A percentile compares a stretch with the other conserved stretches of the same genome.
phyloP scores from a whole-genome alignment of 2,329 filamentous ascomycete species.

The Colletotrichum spaethianum region DNA sequence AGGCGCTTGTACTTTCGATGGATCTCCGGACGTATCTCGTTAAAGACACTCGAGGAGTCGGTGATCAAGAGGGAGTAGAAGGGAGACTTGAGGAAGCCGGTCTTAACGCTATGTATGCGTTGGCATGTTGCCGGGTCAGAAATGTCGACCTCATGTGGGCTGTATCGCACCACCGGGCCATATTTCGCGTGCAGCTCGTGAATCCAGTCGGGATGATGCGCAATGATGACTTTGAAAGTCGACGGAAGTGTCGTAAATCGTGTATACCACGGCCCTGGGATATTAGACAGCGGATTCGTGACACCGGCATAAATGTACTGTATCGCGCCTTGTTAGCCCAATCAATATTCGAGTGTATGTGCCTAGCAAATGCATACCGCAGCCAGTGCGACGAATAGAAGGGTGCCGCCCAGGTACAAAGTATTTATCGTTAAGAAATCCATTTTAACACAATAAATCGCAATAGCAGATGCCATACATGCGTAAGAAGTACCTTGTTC shows the following conservation, averaged over 20 bases:
- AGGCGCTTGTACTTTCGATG: slow-evolving; percentile 56
- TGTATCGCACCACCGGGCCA: slow-evolving; percentile 33
- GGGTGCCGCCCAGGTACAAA: slow-evolving; percentile 11
- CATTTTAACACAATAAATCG: not conserved
- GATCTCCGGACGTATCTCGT: slow-evolving; percentile 18
- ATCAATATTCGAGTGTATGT: fast-evolving
- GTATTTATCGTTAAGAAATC: slow-evolving; percentile 21
- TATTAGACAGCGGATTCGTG: slow-evolving; percentile 22
- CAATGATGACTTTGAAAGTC: slow-evolving; percentile 11
- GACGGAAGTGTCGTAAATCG: slow-evolving; percentile 25
- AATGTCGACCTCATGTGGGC: slow-evolving; percentile 38
- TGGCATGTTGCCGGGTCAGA: slow-evolving; percentile 44
- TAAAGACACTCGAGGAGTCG: slow-evolving; percentile 35
- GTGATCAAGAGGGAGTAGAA: slow-evolving; percentile 36
- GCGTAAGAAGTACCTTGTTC: not conserved
- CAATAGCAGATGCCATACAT: too few species aligned
- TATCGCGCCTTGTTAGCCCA: not conserved
- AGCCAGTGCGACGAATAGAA: slow-evolving; percentile 10
- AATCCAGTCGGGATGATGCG: slow-evolving; percentile 26
- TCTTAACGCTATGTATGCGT: slow-evolving; percentile 48
- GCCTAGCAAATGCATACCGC: not conserved
- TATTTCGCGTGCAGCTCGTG: slow-evolving; percentile 31
- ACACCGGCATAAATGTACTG: slow-evolving; percentile 27
- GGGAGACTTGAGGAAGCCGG: slow-evolving; percentile 22
- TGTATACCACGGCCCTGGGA: slow-evolving; percentile 36